Evolutionary conservation across 192 early-diverging fungal species (phyloP).

Genomic region (Gonapodya prolifera): DNA sequence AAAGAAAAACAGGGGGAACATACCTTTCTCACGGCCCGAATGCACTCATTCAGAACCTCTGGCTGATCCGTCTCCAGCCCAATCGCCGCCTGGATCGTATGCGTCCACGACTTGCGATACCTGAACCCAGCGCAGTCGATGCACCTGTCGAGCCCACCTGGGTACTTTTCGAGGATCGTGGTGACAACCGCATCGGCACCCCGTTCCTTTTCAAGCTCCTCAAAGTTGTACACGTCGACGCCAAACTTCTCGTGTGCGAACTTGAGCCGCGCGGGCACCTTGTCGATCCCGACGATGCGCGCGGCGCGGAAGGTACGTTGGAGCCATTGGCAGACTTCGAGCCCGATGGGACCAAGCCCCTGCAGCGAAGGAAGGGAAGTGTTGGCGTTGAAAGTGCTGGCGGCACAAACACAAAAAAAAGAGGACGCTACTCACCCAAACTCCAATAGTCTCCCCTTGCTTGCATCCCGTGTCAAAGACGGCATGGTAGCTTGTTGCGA

Average conservation of each 20-base stretch:
- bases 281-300: constrained; percentile 29
- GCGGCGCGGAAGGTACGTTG: not conserved
- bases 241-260: constrained; percentile 16
- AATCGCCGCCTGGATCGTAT: constrained; percentile 25
- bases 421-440: constrained; percentile 22
- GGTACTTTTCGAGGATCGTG: constrained; percentile 17
- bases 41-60: constrained; percentile 27
- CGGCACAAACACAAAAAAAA: too few relatives aligned
- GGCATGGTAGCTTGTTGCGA: not conserved
- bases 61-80: constrained; percentile 35
- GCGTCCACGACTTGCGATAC: constrained; percentile 29
- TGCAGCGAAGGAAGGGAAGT: not conserved
- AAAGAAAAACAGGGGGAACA: not conserved
- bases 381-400: not conserved
- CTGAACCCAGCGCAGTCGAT: constrained; percentile 41
- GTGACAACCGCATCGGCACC: constrained; percentile 14
- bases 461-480: not conserved
- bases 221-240: constrained; percentile 17
- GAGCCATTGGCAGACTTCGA: constrained; percentile 18
- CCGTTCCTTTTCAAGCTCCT: not conserved
- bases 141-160: constrained; percentile 30
- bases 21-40: constrained; percentile 23
- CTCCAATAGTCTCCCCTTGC: constrained; percentile 24
- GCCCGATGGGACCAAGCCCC: constrained; percentile 37
- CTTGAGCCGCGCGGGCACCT: constrained; percentile 18